Evolutionary conservation across 2,329 filamentous ascomycete genomes (phyloP).

Genomic region (Aspergillus niger): DNA sequence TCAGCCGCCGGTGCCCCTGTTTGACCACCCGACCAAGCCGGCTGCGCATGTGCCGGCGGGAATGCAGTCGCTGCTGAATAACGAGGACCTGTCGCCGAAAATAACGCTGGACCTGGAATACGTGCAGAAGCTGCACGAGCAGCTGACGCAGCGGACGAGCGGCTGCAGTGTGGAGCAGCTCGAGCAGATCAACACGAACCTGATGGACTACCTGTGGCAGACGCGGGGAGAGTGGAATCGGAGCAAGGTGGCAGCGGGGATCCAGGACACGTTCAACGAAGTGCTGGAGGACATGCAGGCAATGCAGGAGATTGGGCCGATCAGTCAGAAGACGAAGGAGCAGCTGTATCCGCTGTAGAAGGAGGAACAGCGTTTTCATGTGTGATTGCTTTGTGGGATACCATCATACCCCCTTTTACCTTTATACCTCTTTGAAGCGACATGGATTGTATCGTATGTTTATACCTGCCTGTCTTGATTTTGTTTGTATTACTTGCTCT

Average conservation of each 20-base stretch:
- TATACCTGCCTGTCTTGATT: constrained; percentile 8
- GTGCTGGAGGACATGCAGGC: constrained; percentile 60
- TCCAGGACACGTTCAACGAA: constrained; percentile 73
- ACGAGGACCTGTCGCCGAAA: constrained; percentile 33
- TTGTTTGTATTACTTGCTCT: background rate
- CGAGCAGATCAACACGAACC: constrained; percentile 84
- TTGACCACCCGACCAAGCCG: constrained; percentile 37
- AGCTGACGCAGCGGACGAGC: constrained; percentile 67
- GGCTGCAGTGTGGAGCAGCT: constrained; percentile 90
- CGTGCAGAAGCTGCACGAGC: constrained; percentile 61
- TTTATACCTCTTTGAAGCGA: constrained; percentile 11
- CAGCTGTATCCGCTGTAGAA: constrained; percentile 21
- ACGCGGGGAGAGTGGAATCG: constrained; percentile 81
- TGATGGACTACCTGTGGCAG: constrained; percentile 90
- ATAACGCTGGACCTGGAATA: constrained; percentile 51
- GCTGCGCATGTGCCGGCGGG: constrained; percentile 26
- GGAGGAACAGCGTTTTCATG: background rate
- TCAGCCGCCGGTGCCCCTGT: constrained; percentile 44
- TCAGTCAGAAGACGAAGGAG: constrained; percentile 39
- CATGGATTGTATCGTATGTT: constrained; percentile 17
- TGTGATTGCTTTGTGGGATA: constrained; percentile 10
- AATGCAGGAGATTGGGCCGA: constrained; percentile 47
- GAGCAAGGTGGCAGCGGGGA: constrained; percentile 65
- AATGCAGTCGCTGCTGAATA: constrained; percentile 38
- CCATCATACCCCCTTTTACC: background rate